These are phyloP conservation scores for Rachicladosporium sp. DNA, from an alignment of 2,329 filamentous ascomycete genomes.

Conservation along the genomic window DNA sequence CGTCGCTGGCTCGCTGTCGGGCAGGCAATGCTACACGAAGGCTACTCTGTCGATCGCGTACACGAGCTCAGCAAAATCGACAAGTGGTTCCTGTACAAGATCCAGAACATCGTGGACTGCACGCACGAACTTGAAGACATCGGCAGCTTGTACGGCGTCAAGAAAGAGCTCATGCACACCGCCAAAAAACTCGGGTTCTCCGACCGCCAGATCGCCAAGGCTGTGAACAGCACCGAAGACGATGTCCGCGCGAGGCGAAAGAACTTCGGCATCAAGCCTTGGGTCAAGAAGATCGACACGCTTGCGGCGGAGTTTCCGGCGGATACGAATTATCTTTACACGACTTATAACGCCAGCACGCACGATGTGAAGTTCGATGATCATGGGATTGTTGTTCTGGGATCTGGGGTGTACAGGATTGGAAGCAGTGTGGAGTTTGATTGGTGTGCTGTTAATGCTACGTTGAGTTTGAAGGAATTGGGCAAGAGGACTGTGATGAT, in stretches of 20 bases:
- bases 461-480: constrained; percentile 72
- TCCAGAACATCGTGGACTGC: constrained; percentile 75
- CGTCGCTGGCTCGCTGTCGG: constrained; percentile 95
- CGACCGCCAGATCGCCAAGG: constrained; percentile 84
- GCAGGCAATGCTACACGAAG: constrained; percentile 79
- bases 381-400: constrained; percentile 88
- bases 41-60: constrained; percentile 91
- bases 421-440: constrained; percentile 98
- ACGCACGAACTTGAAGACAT: constrained; percentile 55
- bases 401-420: constrained; percentile 92
- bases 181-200: constrained; percentile 93
- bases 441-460: constrained; percentile 93
- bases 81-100: constrained; percentile 91
- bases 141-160: constrained; percentile 23
- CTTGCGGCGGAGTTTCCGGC: constrained; percentile 94
- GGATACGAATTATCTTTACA: constrained; percentile 88
- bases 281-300: constrained; percentile 97
- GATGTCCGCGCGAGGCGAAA: constrained; percentile 72
- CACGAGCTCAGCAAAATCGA: constrained; percentile 98
- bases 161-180: constrained; percentile 53
- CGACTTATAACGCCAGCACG: constrained; percentile 86
- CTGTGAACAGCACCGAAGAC: constrained; percentile 89
- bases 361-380: constrained; percentile 78
- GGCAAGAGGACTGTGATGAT: constrained; percentile 95
- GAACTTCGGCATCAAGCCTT: constrained; percentile 75